Conservation (phyloP, 768 basidiomycete species). For the Tylopilus sp. region DNA sequence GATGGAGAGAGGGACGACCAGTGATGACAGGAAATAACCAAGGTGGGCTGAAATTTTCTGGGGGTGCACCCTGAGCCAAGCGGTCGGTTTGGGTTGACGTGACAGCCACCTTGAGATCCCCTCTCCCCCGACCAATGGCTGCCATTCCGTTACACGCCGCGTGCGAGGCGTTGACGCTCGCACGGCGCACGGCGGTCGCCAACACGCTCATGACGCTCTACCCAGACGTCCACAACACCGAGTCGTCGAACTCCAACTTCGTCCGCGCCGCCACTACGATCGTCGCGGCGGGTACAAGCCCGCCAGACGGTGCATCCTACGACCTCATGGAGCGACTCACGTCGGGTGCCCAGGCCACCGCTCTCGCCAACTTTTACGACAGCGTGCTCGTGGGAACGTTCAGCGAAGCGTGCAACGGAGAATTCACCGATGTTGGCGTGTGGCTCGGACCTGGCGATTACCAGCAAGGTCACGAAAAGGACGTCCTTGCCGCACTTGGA, state of each 20-base stretch:
- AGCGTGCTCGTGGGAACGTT: conserved; percentile 50
- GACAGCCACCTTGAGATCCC: neutral
- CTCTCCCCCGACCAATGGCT: neutral
- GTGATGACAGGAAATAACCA: too few relatives aligned
- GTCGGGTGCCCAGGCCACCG: conserved; percentile 36
- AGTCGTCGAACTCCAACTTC: conserved; percentile 12
- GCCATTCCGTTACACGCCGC: conserved; percentile 7
- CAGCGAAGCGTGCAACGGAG: conserved; percentile 49
- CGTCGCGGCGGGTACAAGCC: conserved; percentile 2
- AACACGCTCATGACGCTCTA: conserved; percentile 11
- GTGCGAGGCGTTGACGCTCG: neutral
- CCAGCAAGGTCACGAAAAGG: conserved; percentile 27
- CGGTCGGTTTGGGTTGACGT: neutral
- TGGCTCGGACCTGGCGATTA: conserved; percentile 46
- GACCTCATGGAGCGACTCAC: conserved; percentile 31
- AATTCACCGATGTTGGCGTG: conserved; percentile 49
- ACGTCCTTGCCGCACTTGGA: conserved; percentile 34
- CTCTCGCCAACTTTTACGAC: conserved; percentile 39
- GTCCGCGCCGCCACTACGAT: conserved; percentile 11
- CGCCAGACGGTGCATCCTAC: conserved; percentile 4
- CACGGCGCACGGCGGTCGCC: neutral
- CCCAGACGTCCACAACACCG: neutral
- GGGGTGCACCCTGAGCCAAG: conserved; percentile 3
- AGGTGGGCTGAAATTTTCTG: neutral
- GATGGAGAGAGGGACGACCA: too few relatives aligned